Evolutionary conservation across 768 basidiomycete species (phyloP).

Genomic region (Suillus alpinus): DNA sequence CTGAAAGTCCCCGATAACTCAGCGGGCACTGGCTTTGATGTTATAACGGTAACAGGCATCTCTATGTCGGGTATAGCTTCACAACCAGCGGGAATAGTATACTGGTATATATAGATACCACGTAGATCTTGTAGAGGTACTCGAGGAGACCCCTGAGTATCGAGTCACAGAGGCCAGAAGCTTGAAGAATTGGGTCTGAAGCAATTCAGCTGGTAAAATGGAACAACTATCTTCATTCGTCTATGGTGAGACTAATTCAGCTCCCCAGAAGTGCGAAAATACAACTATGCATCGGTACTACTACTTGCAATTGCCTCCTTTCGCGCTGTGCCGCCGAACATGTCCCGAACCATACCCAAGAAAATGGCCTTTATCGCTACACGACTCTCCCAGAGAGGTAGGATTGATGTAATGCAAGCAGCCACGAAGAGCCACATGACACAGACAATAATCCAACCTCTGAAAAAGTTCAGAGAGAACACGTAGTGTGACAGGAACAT

Average conservation of each 20-base stretch:
- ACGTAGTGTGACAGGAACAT: conserved; percentile 18
- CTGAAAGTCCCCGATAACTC: conserved; percentile 18
- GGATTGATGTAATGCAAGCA: conserved; percentile 14
- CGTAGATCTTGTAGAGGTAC: not conserved
- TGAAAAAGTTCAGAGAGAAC: conserved; percentile 16
- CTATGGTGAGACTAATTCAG: too few species aligned
- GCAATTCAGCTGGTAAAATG: too few species aligned
- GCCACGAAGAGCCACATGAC: conserved; percentile 17
- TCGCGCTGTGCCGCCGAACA: not conserved
- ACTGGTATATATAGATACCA: not conserved
- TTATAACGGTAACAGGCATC: conserved; percentile 27
- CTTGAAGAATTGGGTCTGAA: too few species aligned
- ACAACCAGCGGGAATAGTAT: too few species aligned
- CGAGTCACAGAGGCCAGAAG: too few species aligned
- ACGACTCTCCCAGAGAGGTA: conserved; percentile 18
- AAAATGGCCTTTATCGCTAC: conserved; percentile 11
- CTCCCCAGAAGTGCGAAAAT: not conserved
- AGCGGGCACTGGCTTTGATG: conserved; percentile 16
- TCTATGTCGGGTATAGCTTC: not conserved
- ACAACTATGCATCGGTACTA: not conserved
- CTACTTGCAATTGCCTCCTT: not conserved
- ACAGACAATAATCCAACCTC: conserved; percentile 15
- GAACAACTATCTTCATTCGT: too few species aligned
- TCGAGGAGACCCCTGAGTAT: too few species aligned
- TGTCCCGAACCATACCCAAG: conserved; percentile 9